These are phyloP conservation scores for Chlamydomonas sp. DNA, from an alignment of 139 green algal species.

Conservation along the genomic window DNA sequence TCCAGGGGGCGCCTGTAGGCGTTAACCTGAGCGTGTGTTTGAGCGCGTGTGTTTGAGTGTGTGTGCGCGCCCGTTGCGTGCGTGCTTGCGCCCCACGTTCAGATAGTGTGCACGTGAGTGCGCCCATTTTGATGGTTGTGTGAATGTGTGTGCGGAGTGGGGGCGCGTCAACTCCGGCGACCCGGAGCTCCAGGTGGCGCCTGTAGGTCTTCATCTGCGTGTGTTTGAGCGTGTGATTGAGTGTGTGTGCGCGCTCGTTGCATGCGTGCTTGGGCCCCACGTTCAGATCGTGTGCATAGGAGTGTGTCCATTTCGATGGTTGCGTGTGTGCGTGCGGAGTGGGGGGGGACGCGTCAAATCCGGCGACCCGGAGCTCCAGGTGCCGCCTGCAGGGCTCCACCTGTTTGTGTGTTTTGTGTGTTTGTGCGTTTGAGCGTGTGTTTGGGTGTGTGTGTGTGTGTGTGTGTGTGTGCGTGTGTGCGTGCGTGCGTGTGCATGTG, in stretches of 20 bases:
- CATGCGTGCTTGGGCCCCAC: not conserved
- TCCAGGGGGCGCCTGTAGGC: too few species aligned
- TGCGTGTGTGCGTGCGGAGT: too few species aligned
- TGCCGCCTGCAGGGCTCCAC: constrained; percentile 37
- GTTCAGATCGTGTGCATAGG: constrained; percentile 39
- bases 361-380: constrained; percentile 57
- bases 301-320: constrained; percentile 55
- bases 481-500: too few species aligned
- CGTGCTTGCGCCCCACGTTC: too few species aligned
- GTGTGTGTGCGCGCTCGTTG: not conserved
- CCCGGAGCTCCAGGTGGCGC: constrained; percentile 51
- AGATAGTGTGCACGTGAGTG: too few species aligned
- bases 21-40: too few species aligned
- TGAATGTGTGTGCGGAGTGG: too few species aligned
- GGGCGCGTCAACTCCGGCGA: constrained; percentile 60
- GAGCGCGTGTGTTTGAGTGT: too few species aligned
- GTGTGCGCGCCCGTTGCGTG: too few species aligned
- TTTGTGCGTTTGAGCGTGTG: not conserved
- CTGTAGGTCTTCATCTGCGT: constrained; percentile 39
- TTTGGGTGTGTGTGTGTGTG: not conserved
- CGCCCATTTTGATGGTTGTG: too few species aligned
- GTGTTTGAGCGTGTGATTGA: too few species aligned
- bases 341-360: constrained; percentile 59
- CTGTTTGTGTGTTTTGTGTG: constrained; percentile 13
- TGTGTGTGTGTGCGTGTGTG: not conserved